Evolutionary conservation across 176 grass and related monocot species (phyloP).

Genomic region (Cymbopogon citratus): DNA sequence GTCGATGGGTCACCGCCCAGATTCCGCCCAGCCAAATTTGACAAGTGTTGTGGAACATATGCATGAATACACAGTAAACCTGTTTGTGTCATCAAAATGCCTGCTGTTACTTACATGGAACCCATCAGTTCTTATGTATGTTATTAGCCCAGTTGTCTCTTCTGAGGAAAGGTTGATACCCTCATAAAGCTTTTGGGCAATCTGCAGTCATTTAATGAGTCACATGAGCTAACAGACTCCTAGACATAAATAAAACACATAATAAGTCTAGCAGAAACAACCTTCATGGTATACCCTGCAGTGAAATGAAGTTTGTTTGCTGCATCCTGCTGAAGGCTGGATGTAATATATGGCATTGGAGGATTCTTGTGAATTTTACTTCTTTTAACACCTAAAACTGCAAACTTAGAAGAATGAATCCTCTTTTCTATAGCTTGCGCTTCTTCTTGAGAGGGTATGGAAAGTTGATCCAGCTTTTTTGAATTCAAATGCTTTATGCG

Average conservation of each 20-base stretch:
- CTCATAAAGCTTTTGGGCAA: constrained; percentile 93
- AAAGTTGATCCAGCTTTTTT: constrained; percentile 77
- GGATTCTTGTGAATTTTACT: constrained; percentile 71
- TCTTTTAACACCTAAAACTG: constrained; percentile 63
- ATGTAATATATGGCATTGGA: constrained; percentile 92
- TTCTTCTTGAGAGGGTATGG: constrained; percentile 59
- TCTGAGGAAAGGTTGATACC: constrained; percentile 78
- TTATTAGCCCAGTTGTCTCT: constrained; percentile 90
- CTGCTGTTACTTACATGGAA: constrained; percentile 65
- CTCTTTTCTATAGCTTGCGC: constrained; percentile 54
- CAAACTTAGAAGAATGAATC: constrained; percentile 55
- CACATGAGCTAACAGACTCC: constrained; percentile 8
- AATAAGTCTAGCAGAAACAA: constrained; percentile 32
- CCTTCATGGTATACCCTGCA: constrained; percentile 86
- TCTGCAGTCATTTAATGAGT: constrained; percentile 44
- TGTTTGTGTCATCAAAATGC: constrained; percentile 9
- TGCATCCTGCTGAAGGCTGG: constrained; percentile 91
- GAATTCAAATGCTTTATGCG: constrained; percentile 68
- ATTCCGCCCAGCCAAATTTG: no score
- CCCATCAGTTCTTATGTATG: constrained; percentile 96
- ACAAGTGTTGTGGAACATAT: background rate
- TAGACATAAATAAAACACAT: constrained; percentile 7
- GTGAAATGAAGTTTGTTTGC: constrained; percentile 71
- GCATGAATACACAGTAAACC: constrained; percentile 4
- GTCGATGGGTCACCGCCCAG: no score